These are phyloP conservation scores for Lignosus rhinocerotis DNA, from an alignment of 1,284 basidiomycete species.

Conservation along the genomic window DNA sequence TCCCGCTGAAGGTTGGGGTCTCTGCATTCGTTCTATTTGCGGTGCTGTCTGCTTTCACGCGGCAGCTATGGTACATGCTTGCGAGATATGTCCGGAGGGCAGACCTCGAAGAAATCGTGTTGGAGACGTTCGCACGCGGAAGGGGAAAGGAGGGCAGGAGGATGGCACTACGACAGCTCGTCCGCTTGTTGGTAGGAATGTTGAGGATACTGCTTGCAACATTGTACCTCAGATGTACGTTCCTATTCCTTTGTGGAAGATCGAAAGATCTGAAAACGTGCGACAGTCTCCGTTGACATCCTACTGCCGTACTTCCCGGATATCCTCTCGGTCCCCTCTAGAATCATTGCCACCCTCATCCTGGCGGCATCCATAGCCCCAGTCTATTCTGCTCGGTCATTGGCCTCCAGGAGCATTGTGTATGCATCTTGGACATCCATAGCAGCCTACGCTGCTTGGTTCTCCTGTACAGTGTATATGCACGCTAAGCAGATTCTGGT, in stretches of 20 bases:
- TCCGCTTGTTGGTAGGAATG: slow-evolving; percentile 43
- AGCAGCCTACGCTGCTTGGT: slow-evolving; percentile 58
- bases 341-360: slow-evolving; percentile 36
- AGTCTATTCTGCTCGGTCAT: slow-evolving; percentile 51
- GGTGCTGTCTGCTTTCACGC: slow-evolving; percentile 55
- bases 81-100: slow-evolving; percentile 64
- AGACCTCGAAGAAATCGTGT: slow-evolving; percentile 62
- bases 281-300: slow-evolving; percentile 53
- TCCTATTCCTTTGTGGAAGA: neutral
- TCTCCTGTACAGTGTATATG: slow-evolving; percentile 50
- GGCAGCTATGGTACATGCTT: slow-evolving; percentile 75
- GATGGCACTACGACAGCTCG: slow-evolving; percentile 34
- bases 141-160: slow-evolving; percentile 45
- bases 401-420: slow-evolving; percentile 51
- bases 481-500: slow-evolving; percentile 46
- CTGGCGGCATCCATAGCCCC: slow-evolving; percentile 48
- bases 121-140: slow-evolving; percentile 60
- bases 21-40: slow-evolving; percentile 56
- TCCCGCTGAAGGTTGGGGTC: slow-evolving; percentile 52
- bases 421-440: slow-evolving; percentile 61
- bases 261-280: neutral
- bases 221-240: slow-evolving; percentile 66
- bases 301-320: slow-evolving; percentile 46
- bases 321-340: slow-evolving; percentile 31
- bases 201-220: slow-evolving; percentile 54